Percentiles rank a stretch among this genome's conserved stretches.
These are phyloP conservation scores for Rosa rugosa DNA, from an alignment of 306 rosid genomes.

Conservation along the genomic window DNA sequence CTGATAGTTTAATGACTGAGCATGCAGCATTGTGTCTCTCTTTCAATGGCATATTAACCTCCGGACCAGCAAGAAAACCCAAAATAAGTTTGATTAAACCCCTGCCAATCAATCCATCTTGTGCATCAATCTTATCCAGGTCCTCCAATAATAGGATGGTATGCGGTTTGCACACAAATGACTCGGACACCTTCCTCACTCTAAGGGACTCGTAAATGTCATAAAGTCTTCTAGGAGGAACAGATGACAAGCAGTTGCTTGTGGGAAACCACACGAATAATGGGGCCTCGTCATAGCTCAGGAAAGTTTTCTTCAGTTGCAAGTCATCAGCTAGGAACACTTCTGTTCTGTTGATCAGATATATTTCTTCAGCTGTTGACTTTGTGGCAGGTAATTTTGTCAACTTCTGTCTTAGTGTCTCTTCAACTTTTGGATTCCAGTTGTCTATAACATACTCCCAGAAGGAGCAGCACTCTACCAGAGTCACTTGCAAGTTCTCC, in stretches of 20 bases:
- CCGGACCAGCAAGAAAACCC: not conserved
- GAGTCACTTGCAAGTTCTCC: not conserved
- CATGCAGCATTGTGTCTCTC: not conserved
- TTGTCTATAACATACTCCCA: not conserved
- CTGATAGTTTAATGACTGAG: not conserved
- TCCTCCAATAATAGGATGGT: not conserved
- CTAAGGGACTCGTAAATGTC: not conserved
- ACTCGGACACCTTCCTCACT: not conserved
- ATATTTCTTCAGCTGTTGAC: not conserved
- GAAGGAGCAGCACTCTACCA: constrained; percentile 1
- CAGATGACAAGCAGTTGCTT: not conserved
- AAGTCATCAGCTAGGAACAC: not conserved
- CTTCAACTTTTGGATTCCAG: not conserved
- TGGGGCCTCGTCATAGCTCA: not conserved
- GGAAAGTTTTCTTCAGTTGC: not conserved
- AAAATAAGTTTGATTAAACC: not conserved
- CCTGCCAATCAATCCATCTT: not conserved
- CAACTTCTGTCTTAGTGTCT: not conserved
- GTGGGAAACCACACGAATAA: not conserved
- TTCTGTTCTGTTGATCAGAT: not conserved
- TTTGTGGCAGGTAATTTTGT: not conserved
- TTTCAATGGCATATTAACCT: not conserved
- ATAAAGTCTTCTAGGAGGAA: not conserved
- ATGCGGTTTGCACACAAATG: not conserved
- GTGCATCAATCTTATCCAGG: not conserved